Base-by-base conservation (phyloP, 305 asterid species). In the Solanum aculeatissimum region DNA sequence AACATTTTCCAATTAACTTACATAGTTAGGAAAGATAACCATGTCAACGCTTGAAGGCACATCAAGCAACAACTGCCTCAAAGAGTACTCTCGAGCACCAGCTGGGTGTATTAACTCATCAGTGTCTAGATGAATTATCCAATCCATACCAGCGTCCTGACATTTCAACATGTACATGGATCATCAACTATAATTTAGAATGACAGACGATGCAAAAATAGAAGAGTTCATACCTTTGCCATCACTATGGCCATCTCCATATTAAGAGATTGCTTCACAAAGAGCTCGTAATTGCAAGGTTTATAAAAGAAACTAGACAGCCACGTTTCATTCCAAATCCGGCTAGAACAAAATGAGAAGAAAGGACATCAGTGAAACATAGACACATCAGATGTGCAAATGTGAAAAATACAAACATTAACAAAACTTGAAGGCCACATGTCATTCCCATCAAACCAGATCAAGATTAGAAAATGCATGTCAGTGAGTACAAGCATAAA, bases 261-360 rank as follows among this genome's bases (percentile, higher is more conserved):
- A 91, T 96, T 96, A 40, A 96, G 91, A 69, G 95, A 90, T 87
- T 96, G 99, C 91, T 94, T 96, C 91, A 96, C 98, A 86, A 93
- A 96, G 85, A 96, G 97, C 93, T 96, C 99, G 71, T 92, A 91
- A 88, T 96, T 96, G 95, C 98, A 96, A 74, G 99, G 99, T 90
- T 92, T 96, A 92, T 91, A 92, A 83, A 95, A 91, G 92, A 91
- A 91, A 84, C 89, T 86, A 29, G 90, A 90, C 83, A 93, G 75
- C 95, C 95, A 93, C 5, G 95, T 87, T 83, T 92, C 98, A 71
- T 90, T 93, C 97, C 97, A 95, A 85, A 93, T 89, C 80, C 97
- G 97, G 91, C 98, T 95, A 92, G 87, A 79, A 29, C 66, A 65
- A 80, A 85, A 58, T 74, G 80, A 82, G 83, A 83, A 82, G 66